Evolutionary conservation across 495 filamentous ascomycete species (phyloP).

Genomic region (Lophiotrema nucula): DNA sequence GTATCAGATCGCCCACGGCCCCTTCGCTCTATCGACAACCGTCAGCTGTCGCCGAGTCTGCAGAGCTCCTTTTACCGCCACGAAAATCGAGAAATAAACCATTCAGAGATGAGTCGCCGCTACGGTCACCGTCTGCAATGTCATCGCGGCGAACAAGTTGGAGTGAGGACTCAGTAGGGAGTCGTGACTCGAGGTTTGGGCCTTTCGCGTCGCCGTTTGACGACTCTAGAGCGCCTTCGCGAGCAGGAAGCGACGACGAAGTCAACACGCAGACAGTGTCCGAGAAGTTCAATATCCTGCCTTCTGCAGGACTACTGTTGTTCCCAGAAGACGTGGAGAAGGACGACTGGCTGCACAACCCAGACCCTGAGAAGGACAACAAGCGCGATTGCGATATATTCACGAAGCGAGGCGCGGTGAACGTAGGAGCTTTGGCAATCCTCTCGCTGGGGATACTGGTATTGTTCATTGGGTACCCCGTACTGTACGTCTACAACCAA

Average conservation of each 20-base stretch:
- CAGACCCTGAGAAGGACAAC: conserved; percentile 64
- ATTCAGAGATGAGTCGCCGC: conserved; percentile 48
- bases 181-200: conserved; percentile 52
- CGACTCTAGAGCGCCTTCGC: conserved; percentile 61
- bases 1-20: conserved; percentile 7
- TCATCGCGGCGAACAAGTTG: conserved; percentile 63
- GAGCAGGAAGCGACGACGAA: conserved; percentile 62
- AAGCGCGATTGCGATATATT: conserved; percentile 64
- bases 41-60: conserved; percentile 48
- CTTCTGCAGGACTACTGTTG: conserved; percentile 65
- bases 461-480: conserved; percentile 72
- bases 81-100: conserved; percentile 42
- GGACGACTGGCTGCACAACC: conserved; percentile 75
- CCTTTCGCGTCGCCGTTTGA: conserved; percentile 56
- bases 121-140: conserved; percentile 47
- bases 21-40: conserved; percentile 41
- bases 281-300: conserved; percentile 76
- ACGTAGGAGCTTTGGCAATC: conserved; percentile 64
- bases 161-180: conserved; percentile 54
- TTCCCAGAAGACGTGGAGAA: conserved; percentile 78
- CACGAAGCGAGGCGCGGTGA: conserved; percentile 63
- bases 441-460: conserved; percentile 62
- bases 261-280: conserved; percentile 76
- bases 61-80: conserved; percentile 62
- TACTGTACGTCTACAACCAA: conserved; percentile 55